Percentiles rank a stretch among this genome's conserved stretches.
These are phyloP conservation scores for Chrysosphaeria jannelii DNA, from an alignment of 2,329 filamentous ascomycete genomes.

Conservation along the genomic window DNA sequence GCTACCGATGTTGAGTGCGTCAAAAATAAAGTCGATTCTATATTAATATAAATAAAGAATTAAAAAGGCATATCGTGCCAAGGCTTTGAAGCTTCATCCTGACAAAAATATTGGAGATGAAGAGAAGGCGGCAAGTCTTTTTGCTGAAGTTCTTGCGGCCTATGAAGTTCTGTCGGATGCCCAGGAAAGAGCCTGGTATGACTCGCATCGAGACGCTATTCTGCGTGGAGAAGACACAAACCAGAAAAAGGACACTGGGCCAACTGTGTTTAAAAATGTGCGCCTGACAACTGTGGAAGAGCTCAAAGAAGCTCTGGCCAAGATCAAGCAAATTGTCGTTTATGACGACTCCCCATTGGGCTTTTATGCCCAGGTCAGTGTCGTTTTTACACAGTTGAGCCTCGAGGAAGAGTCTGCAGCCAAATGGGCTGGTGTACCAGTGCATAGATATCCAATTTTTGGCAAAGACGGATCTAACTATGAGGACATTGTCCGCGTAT, in stretches of 20 bases:
- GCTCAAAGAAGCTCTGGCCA: conserved; percentile 46
- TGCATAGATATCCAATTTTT: conserved; percentile 48
- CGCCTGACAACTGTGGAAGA: conserved; percentile 56
- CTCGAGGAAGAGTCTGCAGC: conserved; percentile 44
- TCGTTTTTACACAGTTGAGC: conserved; percentile 53
- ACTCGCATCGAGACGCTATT: conserved; percentile 71
- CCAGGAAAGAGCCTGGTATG: conserved; percentile 92
- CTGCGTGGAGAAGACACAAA: conserved; percentile 25
- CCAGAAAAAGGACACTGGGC: conserved; percentile 9
- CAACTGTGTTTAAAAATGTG: conserved; percentile 25
- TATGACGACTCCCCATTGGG: conserved; percentile 55
- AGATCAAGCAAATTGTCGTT: conserved; percentile 47
- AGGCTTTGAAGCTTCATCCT: conserved; percentile 78
- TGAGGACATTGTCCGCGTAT: conserved; percentile 44
- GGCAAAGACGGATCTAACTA: conserved; percentile 47
- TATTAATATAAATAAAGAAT: conserved; percentile 21
- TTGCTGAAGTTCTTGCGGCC: conserved; percentile 75
- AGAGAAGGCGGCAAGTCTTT: conserved; percentile 50
- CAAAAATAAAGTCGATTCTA: neutral
- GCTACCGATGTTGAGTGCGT: conserved; percentile 54
- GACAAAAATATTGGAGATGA: conserved; percentile 77
- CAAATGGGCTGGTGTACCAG: conserved; percentile 9
- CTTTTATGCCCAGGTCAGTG: conserved; percentile 55
- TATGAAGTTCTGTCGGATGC: conserved; percentile 91
- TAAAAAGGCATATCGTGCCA: conserved; percentile 73